These are phyloP conservation scores for Microsporum ferrugineum DNA, from an alignment of 2,329 filamentous ascomycete genomes.

Conservation along the genomic window DNA sequence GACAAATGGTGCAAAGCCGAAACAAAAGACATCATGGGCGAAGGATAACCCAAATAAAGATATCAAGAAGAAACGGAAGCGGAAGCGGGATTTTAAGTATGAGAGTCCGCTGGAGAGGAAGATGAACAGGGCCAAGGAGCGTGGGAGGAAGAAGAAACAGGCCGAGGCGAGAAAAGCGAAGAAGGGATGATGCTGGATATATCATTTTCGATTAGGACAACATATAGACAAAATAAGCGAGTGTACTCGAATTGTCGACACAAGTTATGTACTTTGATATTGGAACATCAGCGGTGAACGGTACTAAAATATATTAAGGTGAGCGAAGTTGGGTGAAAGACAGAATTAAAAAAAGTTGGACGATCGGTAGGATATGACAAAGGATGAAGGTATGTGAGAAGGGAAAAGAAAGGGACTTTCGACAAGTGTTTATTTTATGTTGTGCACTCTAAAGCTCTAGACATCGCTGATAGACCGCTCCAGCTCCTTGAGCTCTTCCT, in stretches of 20 bases:
- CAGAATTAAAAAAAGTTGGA: neutral
- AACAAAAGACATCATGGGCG: conserved; percentile 37
- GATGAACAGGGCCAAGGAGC: conserved; percentile 49
- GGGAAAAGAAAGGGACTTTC: neutral
- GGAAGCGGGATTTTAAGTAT: conserved; percentile 86
- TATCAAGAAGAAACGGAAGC: conserved; percentile 54
- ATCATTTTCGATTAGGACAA: neutral
- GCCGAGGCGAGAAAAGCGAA: conserved; percentile 45
- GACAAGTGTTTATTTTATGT: neutral
- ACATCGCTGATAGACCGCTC: conserved; percentile 88
- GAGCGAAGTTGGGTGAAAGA: neutral
- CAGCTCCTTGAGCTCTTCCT: conserved; percentile 88
- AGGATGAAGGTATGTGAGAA: neutral
- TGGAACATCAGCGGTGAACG: neutral
- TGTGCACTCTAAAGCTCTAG: conserved; percentile 34
- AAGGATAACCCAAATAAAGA: conserved; percentile 40
- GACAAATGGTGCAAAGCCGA: conserved; percentile 15
- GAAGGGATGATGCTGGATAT: neutral
- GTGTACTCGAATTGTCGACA: neutral
- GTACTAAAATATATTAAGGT: neutral
- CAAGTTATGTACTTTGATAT: neutral
- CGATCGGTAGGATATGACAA: conserved; percentile 1
- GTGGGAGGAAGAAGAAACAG: conserved; percentile 57
- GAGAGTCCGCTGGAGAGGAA: conserved; percentile 76
- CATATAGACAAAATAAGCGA: neutral